Conservation (phyloP, 2,329 filamentous ascomycete species). For the Aspergillus spinulosporus region DNA sequence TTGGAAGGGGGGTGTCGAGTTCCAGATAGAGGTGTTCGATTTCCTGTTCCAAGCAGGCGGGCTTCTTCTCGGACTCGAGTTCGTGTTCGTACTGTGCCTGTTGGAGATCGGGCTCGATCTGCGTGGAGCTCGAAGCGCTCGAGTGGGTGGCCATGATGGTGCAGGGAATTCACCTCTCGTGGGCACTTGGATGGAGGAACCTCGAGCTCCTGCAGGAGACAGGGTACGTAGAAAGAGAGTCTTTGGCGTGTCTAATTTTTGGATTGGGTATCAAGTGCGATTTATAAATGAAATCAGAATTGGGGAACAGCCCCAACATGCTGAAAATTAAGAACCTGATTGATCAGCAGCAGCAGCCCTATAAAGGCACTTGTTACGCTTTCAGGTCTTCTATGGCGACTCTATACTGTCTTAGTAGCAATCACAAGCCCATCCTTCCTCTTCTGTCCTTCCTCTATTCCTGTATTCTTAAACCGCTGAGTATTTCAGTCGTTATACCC, state of each 20-base stretch:
- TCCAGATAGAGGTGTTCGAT: conserved; percentile 62
- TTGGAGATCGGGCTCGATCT: not conserved
- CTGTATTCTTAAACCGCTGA: too few species aligned
- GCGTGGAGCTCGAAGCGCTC: conserved; percentile 8
- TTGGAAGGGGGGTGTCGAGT: conserved; percentile 61
- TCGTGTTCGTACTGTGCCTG: not conserved
- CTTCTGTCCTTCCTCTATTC: too few species aligned
- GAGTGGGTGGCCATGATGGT: not conserved
- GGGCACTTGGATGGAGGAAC: not conserved
- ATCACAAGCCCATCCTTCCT: too few species aligned
- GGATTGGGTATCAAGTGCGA: not conserved
- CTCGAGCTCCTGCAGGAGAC: not conserved
- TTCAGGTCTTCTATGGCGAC: not conserved
- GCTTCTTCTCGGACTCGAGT: not conserved
- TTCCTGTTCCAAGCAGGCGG: conserved; percentile 22
- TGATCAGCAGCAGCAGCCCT: not conserved
- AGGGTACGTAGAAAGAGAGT: not conserved
- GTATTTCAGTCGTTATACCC: too few species aligned
- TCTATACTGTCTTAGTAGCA: too few species aligned
- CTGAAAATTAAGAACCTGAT: conserved; percentile 4
- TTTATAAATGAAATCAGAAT: not conserved
- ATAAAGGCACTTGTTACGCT: too few species aligned
- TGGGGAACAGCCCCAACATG: not conserved
- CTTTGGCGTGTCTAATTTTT: not conserved
- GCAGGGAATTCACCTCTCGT: not conserved